phyloP scores from a whole-genome alignment of 2,329 filamentous ascomycete genomes.

The Fusarium sulawesiense region DNA sequence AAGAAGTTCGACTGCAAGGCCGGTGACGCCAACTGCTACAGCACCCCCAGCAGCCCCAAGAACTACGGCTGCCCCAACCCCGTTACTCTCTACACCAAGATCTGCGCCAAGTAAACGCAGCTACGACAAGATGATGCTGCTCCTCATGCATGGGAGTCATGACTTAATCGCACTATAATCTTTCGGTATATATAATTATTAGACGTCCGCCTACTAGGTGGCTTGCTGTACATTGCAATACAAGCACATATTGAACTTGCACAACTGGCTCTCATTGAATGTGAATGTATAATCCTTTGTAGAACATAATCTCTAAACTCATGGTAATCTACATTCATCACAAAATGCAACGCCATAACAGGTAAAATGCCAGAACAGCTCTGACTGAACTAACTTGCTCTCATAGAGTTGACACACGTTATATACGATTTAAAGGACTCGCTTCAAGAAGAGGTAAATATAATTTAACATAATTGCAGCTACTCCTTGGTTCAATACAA shows the following conservation, averaged over 20 bases:
- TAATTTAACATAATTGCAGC: fast-evolving
- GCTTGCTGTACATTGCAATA: neutral
- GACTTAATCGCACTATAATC: neutral
- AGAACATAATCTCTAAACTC: no score
- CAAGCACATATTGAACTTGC: neutral
- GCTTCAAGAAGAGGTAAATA: no score
- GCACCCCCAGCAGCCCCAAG: constrained; percentile 52
- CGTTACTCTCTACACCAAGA: constrained; percentile 50
- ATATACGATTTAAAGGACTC: no score
- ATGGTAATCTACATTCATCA: no score
- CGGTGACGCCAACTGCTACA: constrained; percentile 55
- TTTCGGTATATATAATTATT: constrained; percentile 9
- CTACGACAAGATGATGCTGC: neutral
- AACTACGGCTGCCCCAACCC: constrained; percentile 57
- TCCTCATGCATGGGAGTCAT: no score
- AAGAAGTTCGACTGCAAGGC: constrained; percentile 54
- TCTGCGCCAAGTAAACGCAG: constrained; percentile 44
- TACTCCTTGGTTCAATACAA: no score
- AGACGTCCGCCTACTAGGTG: neutral
- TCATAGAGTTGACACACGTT: no score
- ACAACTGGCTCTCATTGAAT: no score
- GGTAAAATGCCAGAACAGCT: no score
- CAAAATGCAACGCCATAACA: fast-evolving
- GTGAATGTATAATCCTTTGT: no score
- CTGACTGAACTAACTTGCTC: no score